Evolutionary conservation across 305 asterid genomes (phyloP), one percentile per base, ranked within the genome.

Genomic region (Fraxinus greggii): DNA sequence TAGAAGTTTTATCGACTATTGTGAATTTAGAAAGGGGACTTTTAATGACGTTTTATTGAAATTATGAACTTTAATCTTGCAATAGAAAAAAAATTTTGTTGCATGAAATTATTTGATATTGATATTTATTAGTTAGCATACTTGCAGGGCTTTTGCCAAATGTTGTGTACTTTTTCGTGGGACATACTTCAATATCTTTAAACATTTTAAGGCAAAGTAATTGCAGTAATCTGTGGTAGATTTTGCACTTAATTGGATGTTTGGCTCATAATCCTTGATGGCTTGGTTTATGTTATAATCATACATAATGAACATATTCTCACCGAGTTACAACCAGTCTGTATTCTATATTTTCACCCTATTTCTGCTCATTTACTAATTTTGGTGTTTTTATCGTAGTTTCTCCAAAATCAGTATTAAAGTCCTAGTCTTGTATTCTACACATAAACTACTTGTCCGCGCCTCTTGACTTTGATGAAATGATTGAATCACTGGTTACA

Each of bases 351-450:
- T 32, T 78, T 36, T 32, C 23, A 48, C 32, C 40, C 33, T 15
- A 54, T 33, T 67, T 79, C 75, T 56, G 67, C 83, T 63, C 42
- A 32, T 19, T 70, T 76, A 36, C 45, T 45, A 67, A 69, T 51
- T 75, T 81, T 76, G 54, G 33, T 83, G 36, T 69, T 12, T 26
- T 42, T 10, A 24, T 78, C 33, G 76, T 78, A n/a, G 36, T 82
- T 69, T 29, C 75, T 63, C 65, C 31, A 36, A 67, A 35, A 54
- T 38, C 29, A 73, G 40, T 76, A 42, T n/a, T 38, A 7, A 75
- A 42, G 35, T n/a, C 78, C 33, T n/a, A 54, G 73, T 38, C 29
- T 67, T 51, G 17, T 12, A 40, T 32, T 78, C 31, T 24, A 63
- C 51, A 12, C 42, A 28, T 81, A 42, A 33, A 65, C 75, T 26